Conservation (phyloP, 2,329 filamentous ascomycete species). For the Elsinoe perseae region DNA sequence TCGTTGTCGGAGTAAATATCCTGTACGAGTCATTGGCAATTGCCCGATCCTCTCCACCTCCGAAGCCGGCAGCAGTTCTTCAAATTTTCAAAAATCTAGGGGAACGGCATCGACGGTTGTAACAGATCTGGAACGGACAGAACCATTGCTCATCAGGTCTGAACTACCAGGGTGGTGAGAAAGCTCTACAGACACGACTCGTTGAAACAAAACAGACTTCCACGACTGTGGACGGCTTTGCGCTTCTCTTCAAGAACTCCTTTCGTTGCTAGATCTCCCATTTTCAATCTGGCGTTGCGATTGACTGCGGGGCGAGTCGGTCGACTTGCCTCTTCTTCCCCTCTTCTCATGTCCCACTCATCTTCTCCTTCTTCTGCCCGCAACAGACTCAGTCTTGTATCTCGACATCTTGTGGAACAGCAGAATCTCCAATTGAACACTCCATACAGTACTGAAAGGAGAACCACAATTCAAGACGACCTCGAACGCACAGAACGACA, state of each 20-base stretch:
- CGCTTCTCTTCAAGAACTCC: neutral
- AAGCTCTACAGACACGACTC: neutral
- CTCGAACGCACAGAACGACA: conserved; percentile 36
- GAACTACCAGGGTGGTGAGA: neutral
- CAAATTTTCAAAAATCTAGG: neutral
- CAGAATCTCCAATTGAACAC: conserved; percentile 54
- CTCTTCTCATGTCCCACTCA: conserved; percentile 15
- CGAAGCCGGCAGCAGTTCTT: conserved; percentile 2
- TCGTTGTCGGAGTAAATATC: neutral
- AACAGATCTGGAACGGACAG: conserved; percentile 12
- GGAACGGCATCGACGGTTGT: conserved; percentile 5
- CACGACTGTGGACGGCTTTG: neutral
- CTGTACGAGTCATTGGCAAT: neutral
- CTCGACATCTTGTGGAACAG: conserved; percentile 51
- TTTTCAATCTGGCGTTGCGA: conserved; percentile 14
- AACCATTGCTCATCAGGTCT: neutral
- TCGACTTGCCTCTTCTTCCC: conserved; percentile 9
- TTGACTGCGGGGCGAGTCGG: conserved; percentile 14
- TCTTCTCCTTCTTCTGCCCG: conserved; percentile 12
- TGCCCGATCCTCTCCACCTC: conserved; percentile 1
- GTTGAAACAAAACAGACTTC: neutral
- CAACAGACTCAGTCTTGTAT: conserved; percentile 51
- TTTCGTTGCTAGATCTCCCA: neutral
- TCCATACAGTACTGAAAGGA: conserved; percentile 54
- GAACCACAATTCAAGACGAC: conserved; percentile 46